Conservation (phyloP, 2,329 filamentous ascomycete species). For the Neurospora sp. region DNA sequence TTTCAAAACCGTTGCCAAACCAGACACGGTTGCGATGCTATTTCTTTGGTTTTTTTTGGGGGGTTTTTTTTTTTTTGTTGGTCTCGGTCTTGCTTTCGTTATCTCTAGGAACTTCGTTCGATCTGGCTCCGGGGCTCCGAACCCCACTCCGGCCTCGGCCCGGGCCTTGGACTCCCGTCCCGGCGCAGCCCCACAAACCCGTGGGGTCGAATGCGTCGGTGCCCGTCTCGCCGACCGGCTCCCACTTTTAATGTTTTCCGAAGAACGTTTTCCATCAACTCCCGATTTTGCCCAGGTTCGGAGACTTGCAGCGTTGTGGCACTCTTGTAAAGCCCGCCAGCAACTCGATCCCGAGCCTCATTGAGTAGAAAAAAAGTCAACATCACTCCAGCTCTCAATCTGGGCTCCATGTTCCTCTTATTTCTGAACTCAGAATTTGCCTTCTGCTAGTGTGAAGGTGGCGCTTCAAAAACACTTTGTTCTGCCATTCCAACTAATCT, state of each 20-base stretch:
- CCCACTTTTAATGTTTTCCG: not conserved
- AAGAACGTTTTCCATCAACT: not conserved
- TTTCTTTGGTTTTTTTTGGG: not conserved
- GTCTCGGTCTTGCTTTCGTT: not conserved
- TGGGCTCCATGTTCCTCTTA: not conserved
- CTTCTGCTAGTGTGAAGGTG: not conserved
- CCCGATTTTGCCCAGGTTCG: not conserved
- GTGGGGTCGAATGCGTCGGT: not conserved
- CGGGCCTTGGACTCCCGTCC: not conserved
- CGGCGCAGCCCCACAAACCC: not conserved
- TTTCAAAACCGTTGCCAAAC: not conserved
- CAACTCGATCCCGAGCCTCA: not conserved
- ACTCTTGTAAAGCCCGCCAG: not conserved
- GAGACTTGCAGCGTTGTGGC: not conserved
- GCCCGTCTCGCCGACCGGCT: not conserved
- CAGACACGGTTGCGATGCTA: not conserved
- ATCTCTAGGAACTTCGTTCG: not conserved
- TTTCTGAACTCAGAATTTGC: not conserved
- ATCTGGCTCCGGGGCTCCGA: not conserved
- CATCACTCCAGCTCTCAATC: not conserved
- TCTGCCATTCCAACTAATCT: not conserved
- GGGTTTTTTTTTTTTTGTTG: not conserved
- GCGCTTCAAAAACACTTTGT: not conserved
- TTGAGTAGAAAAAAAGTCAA: not conserved
- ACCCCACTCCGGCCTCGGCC: not conserved